phyloP scores from a whole-genome alignment of 2,329 filamentous ascomycete genomes.

The Paraphaeosphaeria minitans region DNA sequence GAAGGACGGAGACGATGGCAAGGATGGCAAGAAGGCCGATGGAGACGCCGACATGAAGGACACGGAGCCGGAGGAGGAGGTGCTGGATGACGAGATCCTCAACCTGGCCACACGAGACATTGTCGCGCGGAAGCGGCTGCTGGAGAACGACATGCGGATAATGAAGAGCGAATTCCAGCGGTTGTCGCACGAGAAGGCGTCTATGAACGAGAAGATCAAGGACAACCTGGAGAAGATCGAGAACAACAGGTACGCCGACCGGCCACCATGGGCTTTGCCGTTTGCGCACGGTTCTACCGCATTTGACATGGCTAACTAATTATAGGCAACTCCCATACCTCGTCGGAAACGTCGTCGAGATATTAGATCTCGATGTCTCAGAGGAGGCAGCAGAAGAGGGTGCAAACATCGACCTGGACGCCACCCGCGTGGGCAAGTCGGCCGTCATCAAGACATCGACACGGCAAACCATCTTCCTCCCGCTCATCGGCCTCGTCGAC shows the following conservation, averaged over 20 bases:
- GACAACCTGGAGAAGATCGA: conserved; percentile 99
- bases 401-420: conserved; percentile 97
- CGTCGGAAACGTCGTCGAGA: conserved; percentile 96
- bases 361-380: conserved; percentile 93
- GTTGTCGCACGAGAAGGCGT: conserved; percentile 90
- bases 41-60: conserved; percentile 93
- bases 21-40: conserved; percentile 63
- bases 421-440: conserved; percentile 94
- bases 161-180: conserved; percentile 98
- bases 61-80: conserved; percentile 68
- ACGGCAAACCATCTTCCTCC: conserved; percentile 96
- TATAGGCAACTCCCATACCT: conserved; percentile 93
- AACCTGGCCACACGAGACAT: conserved; percentile 94
- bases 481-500: conserved; percentile 94
- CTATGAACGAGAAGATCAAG: conserved; percentile 99
- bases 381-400: conserved; percentile 96
- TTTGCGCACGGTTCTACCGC: conserved; percentile 9
- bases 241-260: conserved; percentile 80
- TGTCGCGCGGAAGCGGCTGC: conserved; percentile 82
- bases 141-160: conserved; percentile 97
- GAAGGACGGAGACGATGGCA: conserved; percentile 58
- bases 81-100: conserved; percentile 92
- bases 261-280: not conserved
- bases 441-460: conserved; percentile 99
- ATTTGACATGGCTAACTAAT: not conserved